Conservation (phyloP, 768 basidiomycete species). For the Podaxis sp. region DNA sequence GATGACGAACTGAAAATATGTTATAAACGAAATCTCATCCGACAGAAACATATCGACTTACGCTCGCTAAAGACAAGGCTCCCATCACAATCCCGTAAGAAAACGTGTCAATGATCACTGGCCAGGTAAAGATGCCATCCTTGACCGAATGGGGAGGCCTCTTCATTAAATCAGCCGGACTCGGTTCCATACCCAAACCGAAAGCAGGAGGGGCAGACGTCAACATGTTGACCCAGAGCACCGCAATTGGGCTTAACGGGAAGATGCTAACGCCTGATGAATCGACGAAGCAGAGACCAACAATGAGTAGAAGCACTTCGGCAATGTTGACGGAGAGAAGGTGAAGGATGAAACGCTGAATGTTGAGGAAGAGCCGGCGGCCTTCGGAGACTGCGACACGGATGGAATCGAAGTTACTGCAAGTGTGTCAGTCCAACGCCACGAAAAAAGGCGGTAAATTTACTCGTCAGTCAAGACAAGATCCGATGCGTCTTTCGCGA, state of each 20-base stretch:
- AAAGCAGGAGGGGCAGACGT: slow-evolving; percentile 54
- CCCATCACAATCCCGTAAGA: slow-evolving; percentile 39
- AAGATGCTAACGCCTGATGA: slow-evolving; percentile 47
- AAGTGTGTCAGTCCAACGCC: neutral
- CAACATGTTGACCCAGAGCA: slow-evolving; percentile 53
- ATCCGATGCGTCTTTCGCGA: slow-evolving; percentile 55
- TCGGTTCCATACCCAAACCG: slow-evolving; percentile 52
- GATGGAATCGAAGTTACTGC: slow-evolving; percentile 58
- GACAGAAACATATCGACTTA: slow-evolving; percentile 21
- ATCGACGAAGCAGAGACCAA: slow-evolving; percentile 59
- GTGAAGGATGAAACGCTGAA: slow-evolving; percentile 56
- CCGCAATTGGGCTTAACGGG: slow-evolving; percentile 53
- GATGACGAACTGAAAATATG: slow-evolving; percentile 31
- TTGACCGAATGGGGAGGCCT: slow-evolving; percentile 40
- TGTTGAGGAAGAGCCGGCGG: slow-evolving; percentile 56
- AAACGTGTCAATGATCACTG: slow-evolving; percentile 36
- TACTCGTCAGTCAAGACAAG: slow-evolving; percentile 58
- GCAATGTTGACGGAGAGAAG: slow-evolving; percentile 54
- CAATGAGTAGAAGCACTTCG: slow-evolving; percentile 52
- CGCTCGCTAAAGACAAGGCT: slow-evolving; percentile 30
- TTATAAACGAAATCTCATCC: neutral
- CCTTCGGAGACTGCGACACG: slow-evolving; percentile 58
- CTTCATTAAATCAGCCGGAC: slow-evolving; percentile 50
- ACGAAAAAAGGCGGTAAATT: slow-evolving; percentile 7
- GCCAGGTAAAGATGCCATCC: slow-evolving; percentile 38